phyloP scores from a whole-genome alignment of 345 rosid species.

The Dipteronia dyeriana region DNA sequence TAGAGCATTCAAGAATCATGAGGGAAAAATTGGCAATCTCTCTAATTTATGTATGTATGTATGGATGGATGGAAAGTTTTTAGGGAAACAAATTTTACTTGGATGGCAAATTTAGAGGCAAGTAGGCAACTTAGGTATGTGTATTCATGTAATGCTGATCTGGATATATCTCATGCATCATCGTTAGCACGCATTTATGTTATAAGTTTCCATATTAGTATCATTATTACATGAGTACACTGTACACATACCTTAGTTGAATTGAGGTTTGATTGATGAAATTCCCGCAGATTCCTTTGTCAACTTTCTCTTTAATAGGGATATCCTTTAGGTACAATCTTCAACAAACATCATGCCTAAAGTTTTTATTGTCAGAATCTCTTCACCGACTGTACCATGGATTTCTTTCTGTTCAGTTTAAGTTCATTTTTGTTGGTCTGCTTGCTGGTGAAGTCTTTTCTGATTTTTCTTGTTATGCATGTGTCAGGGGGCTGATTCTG shows the following conservation, averaged over 20 bases:
- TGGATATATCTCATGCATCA: neutral
- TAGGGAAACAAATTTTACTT: neutral
- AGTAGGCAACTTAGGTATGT: neutral
- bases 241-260: neutral
- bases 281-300: neutral
- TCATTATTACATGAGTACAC: neutral
- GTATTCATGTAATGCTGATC: neutral
- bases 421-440: constrained; percentile 1
- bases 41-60: neutral
- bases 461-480: constrained; percentile 29
- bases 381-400: neutral
- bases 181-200: neutral
- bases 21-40: neutral
- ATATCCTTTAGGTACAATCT: neutral
- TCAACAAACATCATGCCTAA: neutral
- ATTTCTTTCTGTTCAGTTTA: neutral
- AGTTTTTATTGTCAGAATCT: neutral
- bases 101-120: neutral
- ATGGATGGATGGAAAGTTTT: neutral
- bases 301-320: neutral
- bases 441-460: constrained; percentile 12
- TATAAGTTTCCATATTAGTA: neutral
- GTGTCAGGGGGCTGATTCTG: constrained; percentile 37
- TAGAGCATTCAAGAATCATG: constrained; percentile 9
- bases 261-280: neutral